Conservation (phyloP, 495 filamentous ascomycete species). For the Xylaria cubensis region DNA sequence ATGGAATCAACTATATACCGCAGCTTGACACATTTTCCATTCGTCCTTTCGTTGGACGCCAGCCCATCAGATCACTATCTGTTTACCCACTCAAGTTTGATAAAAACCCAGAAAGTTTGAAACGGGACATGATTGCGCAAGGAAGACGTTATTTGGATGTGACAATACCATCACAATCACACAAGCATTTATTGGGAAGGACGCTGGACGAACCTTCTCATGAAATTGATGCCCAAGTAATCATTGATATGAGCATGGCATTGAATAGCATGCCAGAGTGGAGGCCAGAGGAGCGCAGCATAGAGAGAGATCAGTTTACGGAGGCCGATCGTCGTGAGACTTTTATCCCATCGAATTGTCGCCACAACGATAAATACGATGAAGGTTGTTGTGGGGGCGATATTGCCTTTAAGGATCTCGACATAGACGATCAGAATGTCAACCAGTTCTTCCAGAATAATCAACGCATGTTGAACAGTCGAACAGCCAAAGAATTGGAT, state of each 20-base stretch:
- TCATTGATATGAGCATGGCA: conserved; percentile 19
- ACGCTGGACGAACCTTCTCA: conserved; percentile 19
- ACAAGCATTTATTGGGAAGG: background rate
- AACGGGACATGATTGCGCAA: background rate
- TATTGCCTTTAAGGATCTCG: conserved; percentile 8
- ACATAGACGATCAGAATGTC: background rate
- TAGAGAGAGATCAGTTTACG: conserved; percentile 5
- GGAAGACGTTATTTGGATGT: conserved; percentile 17
- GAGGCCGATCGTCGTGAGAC: conserved; percentile 4
- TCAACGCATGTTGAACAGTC: background rate
- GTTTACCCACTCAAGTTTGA: conserved; percentile 22
- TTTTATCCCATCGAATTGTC: background rate
- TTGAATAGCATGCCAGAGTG: background rate
- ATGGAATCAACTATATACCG: conserved; percentile 17
- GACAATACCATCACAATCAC: conserved; percentile 3
- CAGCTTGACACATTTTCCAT: conserved; percentile 13
- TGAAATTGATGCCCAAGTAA: conserved; percentile 15
- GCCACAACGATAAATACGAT: background rate
- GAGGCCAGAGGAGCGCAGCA: background rate
- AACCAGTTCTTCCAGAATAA: background rate
- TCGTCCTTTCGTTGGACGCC: background rate
- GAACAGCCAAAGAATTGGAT: background rate
- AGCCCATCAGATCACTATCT: conserved; percentile 7
- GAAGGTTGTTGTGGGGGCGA: conserved; percentile 20
- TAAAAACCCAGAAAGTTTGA: background rate